Base-by-base conservation (phyloP, 768 basidiomycete species). In the Butyriboletus loyo region DNA sequence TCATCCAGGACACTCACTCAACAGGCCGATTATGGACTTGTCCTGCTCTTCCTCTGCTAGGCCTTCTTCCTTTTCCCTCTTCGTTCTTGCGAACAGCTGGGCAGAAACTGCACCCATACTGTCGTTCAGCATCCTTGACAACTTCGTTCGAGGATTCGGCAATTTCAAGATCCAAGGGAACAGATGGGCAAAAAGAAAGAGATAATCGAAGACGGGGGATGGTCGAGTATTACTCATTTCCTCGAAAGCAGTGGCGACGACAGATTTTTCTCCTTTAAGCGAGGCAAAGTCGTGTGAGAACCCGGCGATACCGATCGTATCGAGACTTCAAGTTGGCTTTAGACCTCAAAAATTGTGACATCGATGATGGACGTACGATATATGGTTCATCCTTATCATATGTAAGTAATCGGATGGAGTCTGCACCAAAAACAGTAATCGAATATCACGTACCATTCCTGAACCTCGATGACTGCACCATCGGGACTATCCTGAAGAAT, bases 231-330 rank as follows among this genome's bases (percentile, higher is more conserved):
- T 65, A 36, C 60, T 61, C 25, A 62, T 61, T 4, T 51, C 51
- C 4, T 63, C 56, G 5, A 74, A 67, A 1, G 63, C 50, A 6
- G 62, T 53, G 11, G 51, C 34, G 7, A 51, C 39, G 4, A 39
- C 28, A 0, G 46, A 46, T 36, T 25, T 39, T 47, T 73, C 62
- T 8, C 77, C 76, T 8, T 66, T 61, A 14, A 78, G 70, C 3
- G 74, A 63, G n/a, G 65, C 72, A 52, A 79, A 79, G 60, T 78
- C 72, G 53, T 78, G 72, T 1, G 75, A 73, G 57, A 79, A 77
- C 1, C 77, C 73, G 4, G 74, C 71, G 25, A 76, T 70, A 14
- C 76, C 75, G 47, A 76, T 72, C 27, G 64, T 72, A 54, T 79
- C 75, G 15, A 79, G 65, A 19, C 75, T 76, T 8, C 7, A 10